Conservation (phyloP, 2,329 filamentous ascomycete species). For the Xylariales sp. region DNA sequence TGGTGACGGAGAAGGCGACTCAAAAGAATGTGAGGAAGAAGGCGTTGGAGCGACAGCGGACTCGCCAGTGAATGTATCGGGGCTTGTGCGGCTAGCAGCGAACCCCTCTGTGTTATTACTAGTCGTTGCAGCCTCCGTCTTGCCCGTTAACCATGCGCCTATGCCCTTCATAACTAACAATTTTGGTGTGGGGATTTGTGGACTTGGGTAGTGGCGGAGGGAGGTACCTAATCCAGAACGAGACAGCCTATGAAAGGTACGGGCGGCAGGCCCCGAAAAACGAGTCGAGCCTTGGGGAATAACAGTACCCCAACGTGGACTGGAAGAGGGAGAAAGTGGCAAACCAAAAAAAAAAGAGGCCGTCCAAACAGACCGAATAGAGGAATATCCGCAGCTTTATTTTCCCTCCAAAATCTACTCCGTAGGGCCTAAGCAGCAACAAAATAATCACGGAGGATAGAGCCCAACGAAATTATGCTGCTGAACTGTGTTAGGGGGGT, state of each 20-base stretch:
- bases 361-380: neutral
- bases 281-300: too few relatives aligned
- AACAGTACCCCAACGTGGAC: neutral
- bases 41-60: conserved; percentile 24
- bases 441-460: too few relatives aligned
- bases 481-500: too few relatives aligned
- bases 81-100: conserved; percentile 10
- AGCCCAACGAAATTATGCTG: too few relatives aligned
- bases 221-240: too few relatives aligned
- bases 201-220: conserved; percentile 2
- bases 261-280: too few relatives aligned
- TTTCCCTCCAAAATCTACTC: neutral
- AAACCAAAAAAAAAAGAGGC: neutral
- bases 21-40: conserved; percentile 34
- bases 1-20: conserved; percentile 32
- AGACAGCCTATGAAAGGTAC: too few relatives aligned
- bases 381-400: neutral
- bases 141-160: conserved; percentile 9
- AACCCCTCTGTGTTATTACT: conserved; percentile 10
- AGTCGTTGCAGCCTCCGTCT: conserved; percentile 12
- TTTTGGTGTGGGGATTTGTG: conserved; percentile 6
- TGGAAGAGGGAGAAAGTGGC: neutral
- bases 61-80: conserved; percentile 9
- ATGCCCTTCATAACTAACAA: conserved; percentile 12
- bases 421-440: too few relatives aligned